Evolutionary conservation across 306 rosid genomes (phyloP).

Genomic region (Canavalia gladiata): DNA sequence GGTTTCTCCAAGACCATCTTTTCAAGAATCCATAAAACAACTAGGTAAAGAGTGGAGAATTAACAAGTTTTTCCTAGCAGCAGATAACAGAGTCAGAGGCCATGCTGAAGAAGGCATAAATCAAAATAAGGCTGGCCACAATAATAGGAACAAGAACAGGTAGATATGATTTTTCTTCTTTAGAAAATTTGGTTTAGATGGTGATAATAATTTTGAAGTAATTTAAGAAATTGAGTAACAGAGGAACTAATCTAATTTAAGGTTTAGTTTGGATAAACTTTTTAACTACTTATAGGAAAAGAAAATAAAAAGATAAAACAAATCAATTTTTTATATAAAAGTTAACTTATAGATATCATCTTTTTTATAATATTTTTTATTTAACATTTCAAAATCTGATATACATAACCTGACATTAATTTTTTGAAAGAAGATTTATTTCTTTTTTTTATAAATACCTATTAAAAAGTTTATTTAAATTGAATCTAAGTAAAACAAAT

Average conservation of each 20-base stretch:
- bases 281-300: too few species aligned
- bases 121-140: constrained; percentile 35
- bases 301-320: too few species aligned
- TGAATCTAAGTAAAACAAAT: too few species aligned
- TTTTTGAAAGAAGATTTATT: too few species aligned
- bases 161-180: constrained; percentile 36
- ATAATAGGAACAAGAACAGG: constrained; percentile 54
- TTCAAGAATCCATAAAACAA: constrained; percentile 38
- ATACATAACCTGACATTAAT: too few species aligned
- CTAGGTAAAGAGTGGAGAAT: constrained; percentile 47
- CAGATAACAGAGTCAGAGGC: constrained; percentile 48
- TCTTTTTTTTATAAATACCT: too few species aligned
- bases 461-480: too few species aligned
- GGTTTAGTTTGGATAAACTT: not conserved
- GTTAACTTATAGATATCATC: too few species aligned
- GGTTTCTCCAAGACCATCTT: constrained; percentile 48
- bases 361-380: too few species aligned
- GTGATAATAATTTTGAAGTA: not conserved
- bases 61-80: constrained; percentile 36
- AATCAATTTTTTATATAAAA: too few species aligned
- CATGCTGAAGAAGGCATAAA: constrained; percentile 21
- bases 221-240: not conserved
- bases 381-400: too few species aligned
- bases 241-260: not conserved
- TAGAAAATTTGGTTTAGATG: not conserved